A percentile compares a stretch with the other conserved stretches of the same genome.
phyloP scores from a whole-genome alignment of 495 filamentous ascomycete genomes.

The Penicillium atrosanguineum region DNA sequence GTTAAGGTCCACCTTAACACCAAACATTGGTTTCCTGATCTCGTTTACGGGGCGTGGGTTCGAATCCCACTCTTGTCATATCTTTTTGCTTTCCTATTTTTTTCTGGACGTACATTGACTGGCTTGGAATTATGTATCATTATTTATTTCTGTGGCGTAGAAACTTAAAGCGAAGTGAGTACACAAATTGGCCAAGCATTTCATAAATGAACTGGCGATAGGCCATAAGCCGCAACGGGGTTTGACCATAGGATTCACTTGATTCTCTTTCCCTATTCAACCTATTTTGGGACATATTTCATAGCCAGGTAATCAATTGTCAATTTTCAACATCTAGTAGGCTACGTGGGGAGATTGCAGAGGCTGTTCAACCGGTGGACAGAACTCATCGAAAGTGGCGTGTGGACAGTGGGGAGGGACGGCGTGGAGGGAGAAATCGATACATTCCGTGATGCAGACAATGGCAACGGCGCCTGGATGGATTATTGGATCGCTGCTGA shows the following conservation, averaged over 20 bases:
- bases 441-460: slow-evolving; percentile 37
- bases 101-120: too few species aligned
- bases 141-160: too few species aligned
- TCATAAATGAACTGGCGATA: too few species aligned
- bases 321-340: neutral
- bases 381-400: slow-evolving; percentile 34
- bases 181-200: too few species aligned
- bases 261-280: too few species aligned
- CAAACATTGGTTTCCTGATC: slow-evolving; percentile 25
- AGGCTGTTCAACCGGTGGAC: slow-evolving; percentile 31
- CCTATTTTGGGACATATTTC: too few species aligned
- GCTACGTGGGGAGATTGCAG: slow-evolving; percentile 22
- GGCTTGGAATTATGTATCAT: too few species aligned
- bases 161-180: too few species aligned
- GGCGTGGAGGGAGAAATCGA: slow-evolving; percentile 41
- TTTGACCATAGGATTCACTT: too few species aligned
- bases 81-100: slow-evolving; percentile 4
- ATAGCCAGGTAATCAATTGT: too few species aligned
- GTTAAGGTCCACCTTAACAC: slow-evolving; percentile 35
- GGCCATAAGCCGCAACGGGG: too few species aligned
- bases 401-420: slow-evolving; percentile 39
- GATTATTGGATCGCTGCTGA: slow-evolving; percentile 35
- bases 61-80: slow-evolving; percentile 38
- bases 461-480: slow-evolving; percentile 21
- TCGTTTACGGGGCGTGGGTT: slow-evolving; percentile 34